Base-by-base conservation (phyloP, 192 early-diverging fungal species). In the Dispira simplex region DNA sequence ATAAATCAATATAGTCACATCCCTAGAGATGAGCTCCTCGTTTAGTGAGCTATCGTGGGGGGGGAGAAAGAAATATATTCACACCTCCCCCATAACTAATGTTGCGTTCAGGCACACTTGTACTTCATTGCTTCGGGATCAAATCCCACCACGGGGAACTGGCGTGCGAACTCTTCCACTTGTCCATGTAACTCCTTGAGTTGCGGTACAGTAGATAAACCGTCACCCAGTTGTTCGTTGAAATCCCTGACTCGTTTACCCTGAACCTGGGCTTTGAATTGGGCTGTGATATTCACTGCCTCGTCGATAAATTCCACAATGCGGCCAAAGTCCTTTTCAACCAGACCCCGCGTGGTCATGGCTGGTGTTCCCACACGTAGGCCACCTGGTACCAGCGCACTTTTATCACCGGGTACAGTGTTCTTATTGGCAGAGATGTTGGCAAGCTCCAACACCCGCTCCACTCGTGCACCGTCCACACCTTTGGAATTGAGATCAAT, bases 341-440 rank as follows among this genome's bases (percentile, higher is more conserved):
- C 69, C 12, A 99, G 75, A 0, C 92, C 93, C 71, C 96, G 90
- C 21, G 86, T 85, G 21, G 96, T 99, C 96, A 99, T 99, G 26
- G 96, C 96, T 20, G 96, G 96, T 10, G 90, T 85, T 68, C 93
- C 96, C 66, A 99, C 81, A 63, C 96, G 85, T 62, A 99, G 82
- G 52, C 96, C 96, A 63, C 89, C 86, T 20, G 94, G 96, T 44
- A 94, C 79, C 74, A 99, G 79, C 0, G 96, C 96, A 32, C 79
- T 83, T 71, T 90, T 93, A 73, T 99, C 96, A 16, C 93, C 93
- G 6, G 96, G 94, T 46, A 99, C 90, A 0, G 96, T 99, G 84
- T 99, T 99, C 79, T 99, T 99, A 81, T 99, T 99, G 47, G 91
- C 83, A 0, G 96, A 92, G 76, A 99, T 91, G 74, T 99, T 99